These are phyloP conservation scores for Penicillium vulpinum DNA, from an alignment of 2,329 filamentous ascomycete genomes.

Conservation along the genomic window DNA sequence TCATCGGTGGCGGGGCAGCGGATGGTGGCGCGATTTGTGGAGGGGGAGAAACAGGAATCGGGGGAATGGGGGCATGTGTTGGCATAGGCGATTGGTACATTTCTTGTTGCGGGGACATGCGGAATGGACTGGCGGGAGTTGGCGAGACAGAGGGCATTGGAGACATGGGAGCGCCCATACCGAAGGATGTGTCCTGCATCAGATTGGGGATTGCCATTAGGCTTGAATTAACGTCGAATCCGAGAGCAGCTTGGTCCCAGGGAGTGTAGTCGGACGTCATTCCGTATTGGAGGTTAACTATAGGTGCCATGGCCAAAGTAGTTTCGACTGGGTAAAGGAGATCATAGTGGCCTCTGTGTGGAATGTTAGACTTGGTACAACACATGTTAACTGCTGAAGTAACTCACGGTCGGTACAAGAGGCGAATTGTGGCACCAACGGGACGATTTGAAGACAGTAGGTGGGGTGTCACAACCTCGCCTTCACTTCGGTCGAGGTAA, in stretches of 20 bases:
- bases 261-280: slow-evolving; percentile 41
- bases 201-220: slow-evolving; percentile 45
- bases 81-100: slow-evolving; percentile 37
- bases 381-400: neutral
- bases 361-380: slow-evolving; percentile 19
- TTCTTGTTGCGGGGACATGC: slow-evolving; percentile 35
- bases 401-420: slow-evolving; percentile 67
- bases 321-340: slow-evolving; percentile 73
- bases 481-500: slow-evolving; percentile 84
- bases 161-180: slow-evolving; percentile 27
- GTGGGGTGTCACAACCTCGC: slow-evolving; percentile 65
- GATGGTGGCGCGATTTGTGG: slow-evolving; percentile 23
- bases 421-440: slow-evolving; percentile 63
- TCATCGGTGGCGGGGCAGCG: slow-evolving; percentile 35
- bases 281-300: slow-evolving; percentile 45
- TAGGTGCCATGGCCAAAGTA: slow-evolving; percentile 38
- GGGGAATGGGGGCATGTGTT: slow-evolving; percentile 22
- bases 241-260: slow-evolving; percentile 40
- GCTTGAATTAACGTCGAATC: slow-evolving; percentile 42
- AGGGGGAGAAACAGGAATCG: slow-evolving; percentile 31
- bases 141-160: slow-evolving; percentile 31
- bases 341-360: slow-evolving; percentile 78
- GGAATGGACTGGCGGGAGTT: slow-evolving; percentile 31
- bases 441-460: slow-evolving; percentile 37
- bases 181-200: slow-evolving; percentile 40